Base-by-base conservation (phyloP, 192 early-diverging fungal species). In the Coemansia sp. region DNA sequence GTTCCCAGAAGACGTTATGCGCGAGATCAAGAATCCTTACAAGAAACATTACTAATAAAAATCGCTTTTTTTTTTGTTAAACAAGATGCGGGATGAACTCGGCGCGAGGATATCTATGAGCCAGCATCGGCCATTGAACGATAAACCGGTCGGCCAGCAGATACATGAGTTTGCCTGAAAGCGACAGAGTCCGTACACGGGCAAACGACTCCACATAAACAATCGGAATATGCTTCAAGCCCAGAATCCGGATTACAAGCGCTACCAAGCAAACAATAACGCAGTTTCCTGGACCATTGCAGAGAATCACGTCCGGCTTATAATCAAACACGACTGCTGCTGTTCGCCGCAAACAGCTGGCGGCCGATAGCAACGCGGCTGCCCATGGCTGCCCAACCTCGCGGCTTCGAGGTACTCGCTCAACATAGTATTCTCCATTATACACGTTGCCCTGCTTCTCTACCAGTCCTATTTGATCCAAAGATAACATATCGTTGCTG, bases 131-230 rank as follows among this genome's bases (percentile, higher is more conserved):
- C 96, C 96, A 99, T 64, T 94, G 94, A 15, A 99, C 93, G 5
- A 99, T 42, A 60, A 99, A 96, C 6, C 80, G 60, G 62, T 96
- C 93, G 0, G 82, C 84, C 55, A 96, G 69, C 15, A 56, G 81
- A 72, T 93, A 92, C 20, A 93, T 43, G 12, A 99, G 62, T 70
- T 79, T 85, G 6, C 93, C 94, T 0, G 92, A 85, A 5, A 99
- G 64, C n/a, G 94, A 97, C n/a, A 96, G 62, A 2, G 79, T 76
- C 8, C 73, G 50, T 0, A 97, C 93, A 12, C 96, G 79, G 18
- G 96, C 95, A 83, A 92, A 88, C 7, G 92, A 92, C 74, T 99
- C 94, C 2, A 99, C 72, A 76, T 89, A 96, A 7, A 96, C 63
- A 9, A 94, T 62, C 6, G 79, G 78, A 6, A 84, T 85, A 15